A percentile compares a stretch with the other conserved stretches of the same genome.
These are phyloP conservation scores for Pholiota molesta DNA, from an alignment of 768 basidiomycete species.

Conservation along the genomic window DNA sequence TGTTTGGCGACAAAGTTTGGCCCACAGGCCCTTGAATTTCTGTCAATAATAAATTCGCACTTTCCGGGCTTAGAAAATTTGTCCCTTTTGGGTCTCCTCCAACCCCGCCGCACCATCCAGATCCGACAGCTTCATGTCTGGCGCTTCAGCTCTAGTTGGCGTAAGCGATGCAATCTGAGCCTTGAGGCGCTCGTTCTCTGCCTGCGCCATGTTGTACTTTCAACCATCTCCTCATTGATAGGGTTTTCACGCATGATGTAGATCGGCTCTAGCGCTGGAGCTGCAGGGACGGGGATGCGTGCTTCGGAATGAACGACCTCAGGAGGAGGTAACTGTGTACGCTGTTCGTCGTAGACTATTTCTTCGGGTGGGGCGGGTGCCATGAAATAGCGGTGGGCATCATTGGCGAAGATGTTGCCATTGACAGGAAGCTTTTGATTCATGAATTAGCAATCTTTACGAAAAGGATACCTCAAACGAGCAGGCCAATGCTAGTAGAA, in stretches of 20 bases:
- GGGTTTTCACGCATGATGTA: slow-evolving; percentile 36
- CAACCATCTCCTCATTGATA: slow-evolving; percentile 55
- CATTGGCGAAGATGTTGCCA: slow-evolving; percentile 34
- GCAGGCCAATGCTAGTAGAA: too few relatives aligned
- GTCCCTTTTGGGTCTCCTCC: slow-evolving; percentile 36
- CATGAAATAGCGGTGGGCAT: slow-evolving; percentile 27
- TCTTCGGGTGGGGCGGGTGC: slow-evolving; percentile 13
- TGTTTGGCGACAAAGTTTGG: too few relatives aligned
- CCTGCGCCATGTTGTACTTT: slow-evolving; percentile 65
- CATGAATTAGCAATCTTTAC: too few relatives aligned
- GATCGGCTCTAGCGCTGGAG: slow-evolving; percentile 25
- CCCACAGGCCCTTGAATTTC: too few relatives aligned
- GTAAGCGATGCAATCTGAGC: slow-evolving; percentile 25
- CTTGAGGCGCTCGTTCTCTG: slow-evolving; percentile 45
- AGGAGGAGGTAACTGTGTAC: slow-evolving; percentile 54
- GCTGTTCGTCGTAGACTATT: slow-evolving; percentile 32
- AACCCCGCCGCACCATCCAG: slow-evolving; percentile 56
- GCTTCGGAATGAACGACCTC: slow-evolving; percentile 49
- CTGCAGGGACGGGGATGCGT: slow-evolving; percentile 36
- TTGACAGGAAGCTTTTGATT: slow-evolving; percentile 37
- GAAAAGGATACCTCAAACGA: too few relatives aligned
- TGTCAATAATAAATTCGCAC: too few relatives aligned
- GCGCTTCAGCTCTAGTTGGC: slow-evolving; percentile 57
- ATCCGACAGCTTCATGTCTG: slow-evolving; percentile 60
- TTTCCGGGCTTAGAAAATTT: too few relatives aligned